Percentiles rank a stretch among this genome's conserved stretches.
Conservation (phyloP, 129 eudicot species). For the Arctium minus region DNA sequence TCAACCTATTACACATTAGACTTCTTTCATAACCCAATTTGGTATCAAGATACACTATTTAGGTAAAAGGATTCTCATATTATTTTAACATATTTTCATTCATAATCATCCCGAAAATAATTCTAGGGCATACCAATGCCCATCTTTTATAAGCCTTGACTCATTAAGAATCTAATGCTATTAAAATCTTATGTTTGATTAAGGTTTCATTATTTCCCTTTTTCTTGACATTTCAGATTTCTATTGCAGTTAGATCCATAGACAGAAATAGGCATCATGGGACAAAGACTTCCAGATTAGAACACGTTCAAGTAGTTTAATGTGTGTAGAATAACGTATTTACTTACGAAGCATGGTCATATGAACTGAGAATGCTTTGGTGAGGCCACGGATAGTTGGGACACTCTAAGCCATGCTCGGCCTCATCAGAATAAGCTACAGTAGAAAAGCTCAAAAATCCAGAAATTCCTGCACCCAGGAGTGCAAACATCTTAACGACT, state of each 20-base stretch:
- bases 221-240: not conserved
- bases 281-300: not conserved
- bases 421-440: slow-evolving; percentile 54
- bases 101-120: no score
- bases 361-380: slow-evolving; percentile 58
- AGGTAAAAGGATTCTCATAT: no score
- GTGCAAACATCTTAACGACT: slow-evolving; percentile 35
- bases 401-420: slow-evolving; percentile 44
- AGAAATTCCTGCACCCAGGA: slow-evolving; percentile 50
- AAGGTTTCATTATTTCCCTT: not conserved
- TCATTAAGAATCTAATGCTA: not conserved
- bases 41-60: no score
- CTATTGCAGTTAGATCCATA: not conserved
- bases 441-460: slow-evolving; percentile 46
- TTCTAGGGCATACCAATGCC: not conserved
- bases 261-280: not conserved
- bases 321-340: not conserved
- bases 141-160: not conserved
- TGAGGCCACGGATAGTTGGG: slow-evolving; percentile 63
- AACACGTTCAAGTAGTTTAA: not conserved
- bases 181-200: not conserved
- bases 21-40: no score
- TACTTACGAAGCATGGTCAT: slow-evolving; percentile 55
- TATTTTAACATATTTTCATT: no score
- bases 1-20: no score